Percentiles rank a stretch among this genome's conserved stretches.
Evolutionary conservation across 192 early-diverging fungal genomes (phyloP).

Genomic region (Backusella liffmaniae): DNA sequence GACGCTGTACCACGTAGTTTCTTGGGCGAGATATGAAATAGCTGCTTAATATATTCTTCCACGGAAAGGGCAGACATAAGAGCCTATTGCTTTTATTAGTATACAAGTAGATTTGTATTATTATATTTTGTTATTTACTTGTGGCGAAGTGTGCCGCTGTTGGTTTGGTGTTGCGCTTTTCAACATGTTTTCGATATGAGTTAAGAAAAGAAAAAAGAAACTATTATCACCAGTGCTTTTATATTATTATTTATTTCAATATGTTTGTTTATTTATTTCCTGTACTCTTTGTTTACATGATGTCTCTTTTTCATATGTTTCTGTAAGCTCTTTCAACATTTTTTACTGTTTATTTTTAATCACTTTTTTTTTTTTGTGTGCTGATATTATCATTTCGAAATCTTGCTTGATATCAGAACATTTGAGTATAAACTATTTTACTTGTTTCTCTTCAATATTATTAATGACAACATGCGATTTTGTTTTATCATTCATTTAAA

Average conservation of each 20-base stretch:
- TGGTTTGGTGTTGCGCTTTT: not conserved
- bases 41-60: not conserved
- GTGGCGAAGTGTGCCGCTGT: not conserved
- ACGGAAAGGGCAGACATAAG: not conserved
- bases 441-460: not conserved
- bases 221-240: not conserved
- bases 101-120: not conserved
- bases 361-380: not conserved
- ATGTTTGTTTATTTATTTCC: constrained; percentile 1
- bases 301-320: not conserved
- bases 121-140: not conserved
- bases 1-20: not conserved
- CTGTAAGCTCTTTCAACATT: not conserved
- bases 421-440: not conserved
- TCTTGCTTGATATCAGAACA: not conserved
- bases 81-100: not conserved
- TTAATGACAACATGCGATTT: not conserved
- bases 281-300: not conserved
- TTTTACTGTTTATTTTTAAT: not conserved
- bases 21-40: not conserved
- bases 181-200: not conserved
- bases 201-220: not conserved
- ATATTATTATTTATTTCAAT: not conserved
- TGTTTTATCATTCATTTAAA: not conserved
- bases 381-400: not conserved